Conservation (phyloP, 495 filamentous ascomycete genomes). For the Recurvomyces mirabilis region DNA sequence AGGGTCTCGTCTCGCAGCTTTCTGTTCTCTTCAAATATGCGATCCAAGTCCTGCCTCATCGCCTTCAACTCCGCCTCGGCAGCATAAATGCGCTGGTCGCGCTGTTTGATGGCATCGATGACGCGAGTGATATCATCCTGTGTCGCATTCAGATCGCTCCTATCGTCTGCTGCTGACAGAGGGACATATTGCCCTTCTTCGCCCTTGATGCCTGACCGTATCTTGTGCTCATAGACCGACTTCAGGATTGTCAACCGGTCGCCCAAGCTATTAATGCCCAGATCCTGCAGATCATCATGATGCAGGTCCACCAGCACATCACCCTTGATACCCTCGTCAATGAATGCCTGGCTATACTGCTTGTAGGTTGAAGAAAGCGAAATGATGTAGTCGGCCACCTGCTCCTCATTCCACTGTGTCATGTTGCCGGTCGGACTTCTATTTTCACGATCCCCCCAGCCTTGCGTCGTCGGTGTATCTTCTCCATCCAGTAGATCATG, state of each 20-base stretch:
- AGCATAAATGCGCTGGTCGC: constrained; percentile 74
- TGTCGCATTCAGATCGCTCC: constrained; percentile 72
- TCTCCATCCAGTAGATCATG: constrained; percentile 32
- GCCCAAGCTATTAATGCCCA: constrained; percentile 83
- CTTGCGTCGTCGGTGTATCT: constrained; percentile 80
- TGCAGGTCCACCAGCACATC: constrained; percentile 80
- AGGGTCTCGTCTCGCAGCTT: constrained; percentile 80
- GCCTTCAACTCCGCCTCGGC: constrained; percentile 71
- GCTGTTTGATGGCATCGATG: constrained; percentile 70
- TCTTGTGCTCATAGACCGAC: constrained; percentile 87
- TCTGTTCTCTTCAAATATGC: constrained; percentile 62
- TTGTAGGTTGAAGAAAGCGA: constrained; percentile 19
- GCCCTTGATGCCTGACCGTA: constrained; percentile 78
- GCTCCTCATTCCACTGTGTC: constrained; percentile 76
- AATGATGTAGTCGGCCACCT: constrained; percentile 72
- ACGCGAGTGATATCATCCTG: constrained; percentile 83
- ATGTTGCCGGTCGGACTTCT: constrained; percentile 69
- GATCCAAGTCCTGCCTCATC: constrained; percentile 39
- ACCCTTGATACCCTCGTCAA: constrained; percentile 89
- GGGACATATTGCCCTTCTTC: constrained; percentile 92
- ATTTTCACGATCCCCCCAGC: constrained; percentile 49
- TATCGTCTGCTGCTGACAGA: constrained; percentile 78
- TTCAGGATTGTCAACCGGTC: constrained; percentile 92
- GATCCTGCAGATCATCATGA: constrained; percentile 88
- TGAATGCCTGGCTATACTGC: constrained; percentile 17